Conservation (phyloP, 2,329 filamentous ascomycete genomes). For the Epichloe scottii region DNA sequence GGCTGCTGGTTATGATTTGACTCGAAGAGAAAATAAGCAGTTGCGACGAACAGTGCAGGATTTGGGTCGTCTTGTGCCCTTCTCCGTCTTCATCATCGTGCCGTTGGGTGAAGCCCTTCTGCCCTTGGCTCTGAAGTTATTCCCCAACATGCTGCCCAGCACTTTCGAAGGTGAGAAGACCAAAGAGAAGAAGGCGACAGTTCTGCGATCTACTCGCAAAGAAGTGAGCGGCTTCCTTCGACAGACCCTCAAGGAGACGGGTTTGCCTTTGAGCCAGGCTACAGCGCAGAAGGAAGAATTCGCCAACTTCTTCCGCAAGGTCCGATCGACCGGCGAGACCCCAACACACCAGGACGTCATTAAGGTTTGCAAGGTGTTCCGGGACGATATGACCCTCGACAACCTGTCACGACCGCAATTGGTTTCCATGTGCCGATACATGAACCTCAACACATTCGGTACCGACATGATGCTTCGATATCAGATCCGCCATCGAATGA, state of each 20-base stretch:
- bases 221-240: slow-evolving; percentile 87
- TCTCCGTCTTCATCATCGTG: slow-evolving; percentile 93
- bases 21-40: slow-evolving; percentile 84
- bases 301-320: slow-evolving; percentile 91
- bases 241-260: slow-evolving; percentile 83
- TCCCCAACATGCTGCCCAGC: slow-evolving; percentile 94
- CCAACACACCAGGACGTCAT: slow-evolving; percentile 87
- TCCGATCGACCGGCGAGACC: slow-evolving; percentile 79
- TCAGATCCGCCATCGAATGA: slow-evolving; percentile 93
- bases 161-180: slow-evolving; percentile 90
- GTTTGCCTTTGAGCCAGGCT: slow-evolving; percentile 70
- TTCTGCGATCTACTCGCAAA: slow-evolving; percentile 74
- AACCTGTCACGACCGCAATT: slow-evolving; percentile 92
- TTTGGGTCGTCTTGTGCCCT: slow-evolving; percentile 81
- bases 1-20: slow-evolving; percentile 94
- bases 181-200: slow-evolving; percentile 77
- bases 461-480: slow-evolving; percentile 97
- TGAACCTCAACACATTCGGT: slow-evolving; percentile 94
- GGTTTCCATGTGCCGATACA: slow-evolving; percentile 95
- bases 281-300: slow-evolving; percentile 91
- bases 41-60: slow-evolving; percentile 88
- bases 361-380: slow-evolving; percentile 98
- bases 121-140: slow-evolving; percentile 81
- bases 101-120: slow-evolving; percentile 90
- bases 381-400: slow-evolving; percentile 92